Evolutionary conservation across 768 basidiomycete genomes (phyloP), one percentile per base, ranked within the genome.

Genomic region (Termitomyces sp.): DNA sequence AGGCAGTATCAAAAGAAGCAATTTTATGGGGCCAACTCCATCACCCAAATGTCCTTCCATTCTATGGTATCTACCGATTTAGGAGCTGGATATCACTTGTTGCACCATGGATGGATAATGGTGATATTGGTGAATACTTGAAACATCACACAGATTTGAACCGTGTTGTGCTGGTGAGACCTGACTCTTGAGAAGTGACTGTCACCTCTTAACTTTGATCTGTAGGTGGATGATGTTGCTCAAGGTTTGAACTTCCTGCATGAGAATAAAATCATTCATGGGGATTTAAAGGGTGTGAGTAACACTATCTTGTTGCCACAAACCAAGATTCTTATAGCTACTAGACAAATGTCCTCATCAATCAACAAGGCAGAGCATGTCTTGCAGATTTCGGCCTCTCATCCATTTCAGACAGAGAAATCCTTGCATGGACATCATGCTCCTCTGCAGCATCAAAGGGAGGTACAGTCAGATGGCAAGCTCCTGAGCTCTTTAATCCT

Each of bases 211-310:
- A 6, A 49, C 18, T 4, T 14, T 51, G 6, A 24, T 3, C 13
- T 16, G 30, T 24, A 74, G 74, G 33, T 67, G 12, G 61, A 59
- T 16, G 75, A 74, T 43, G 63, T 75, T 22, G 70, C 71, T 0
- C 51, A 53, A 44, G 74, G 75, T 0, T 56, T 76, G 12, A 44
- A 62, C 1, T 74, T 74, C 61, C 64, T 76, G n/a, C 75, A 75
- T 55, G 61, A 62, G 16, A 64, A 67, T 45, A 60, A 65, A 4
- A 69, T 81, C 22, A 68, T 79, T 20, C 80, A 79, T 53, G 79
- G 79, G 0, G 78, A 81, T 53, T 67, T 81, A n/a, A 78, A 77
- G 56, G 78, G 75, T 18, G 78, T 78, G 53, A 53, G 66, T 64
- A 7, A 20, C 4, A 3, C 10, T 2, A 18, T n/a, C 9, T 33